These are phyloP conservation scores for Penicillium diatomitis DNA, from an alignment of 495 filamentous ascomycete genomes.

Conservation along the genomic window DNA sequence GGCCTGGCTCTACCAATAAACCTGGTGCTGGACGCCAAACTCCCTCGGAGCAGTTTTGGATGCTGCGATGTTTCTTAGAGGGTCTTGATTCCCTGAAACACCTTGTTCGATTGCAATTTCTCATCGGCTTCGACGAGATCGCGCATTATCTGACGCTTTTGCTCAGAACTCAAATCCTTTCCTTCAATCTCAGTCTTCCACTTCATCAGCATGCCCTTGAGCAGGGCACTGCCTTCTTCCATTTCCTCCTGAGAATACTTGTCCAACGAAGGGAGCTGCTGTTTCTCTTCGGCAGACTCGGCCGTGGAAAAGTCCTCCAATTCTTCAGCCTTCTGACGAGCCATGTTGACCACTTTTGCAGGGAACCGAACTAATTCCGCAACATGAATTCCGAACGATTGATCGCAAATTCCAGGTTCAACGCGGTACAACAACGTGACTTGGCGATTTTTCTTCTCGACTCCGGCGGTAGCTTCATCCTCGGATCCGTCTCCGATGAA, in stretches of 20 bases:
- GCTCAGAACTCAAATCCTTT: slow-evolving; percentile 54
- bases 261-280: slow-evolving; percentile 29
- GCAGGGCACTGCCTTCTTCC: slow-evolving; percentile 75
- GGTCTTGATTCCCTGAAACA: slow-evolving; percentile 80
- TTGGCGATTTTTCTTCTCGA: slow-evolving; percentile 56
- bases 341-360: slow-evolving; percentile 95
- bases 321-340: slow-evolving; percentile 95
- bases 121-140: slow-evolving; percentile 66
- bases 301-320: slow-evolving; percentile 84
- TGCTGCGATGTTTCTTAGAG: slow-evolving; percentile 38
- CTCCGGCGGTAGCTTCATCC: slow-evolving; percentile 14
- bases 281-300: slow-evolving; percentile 51
- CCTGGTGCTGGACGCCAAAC: slow-evolving; percentile 9
- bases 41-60: neutral
- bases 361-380: slow-evolving; percentile 98
- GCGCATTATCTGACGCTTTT: slow-evolving; percentile 71
- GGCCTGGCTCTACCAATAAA: neutral
- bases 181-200: slow-evolving; percentile 82
- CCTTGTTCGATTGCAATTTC: slow-evolving; percentile 70
- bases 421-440: slow-evolving; percentile 97
- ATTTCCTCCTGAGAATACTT: slow-evolving; percentile 75
- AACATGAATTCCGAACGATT: slow-evolving; percentile 96
- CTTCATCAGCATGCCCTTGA: slow-evolving; percentile 75
- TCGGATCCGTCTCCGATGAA: slow-evolving; percentile 63
- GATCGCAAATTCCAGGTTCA: slow-evolving; percentile 89